Base-by-base conservation (phyloP, 257 asterid species). In the Penstemon eatonii region DNA sequence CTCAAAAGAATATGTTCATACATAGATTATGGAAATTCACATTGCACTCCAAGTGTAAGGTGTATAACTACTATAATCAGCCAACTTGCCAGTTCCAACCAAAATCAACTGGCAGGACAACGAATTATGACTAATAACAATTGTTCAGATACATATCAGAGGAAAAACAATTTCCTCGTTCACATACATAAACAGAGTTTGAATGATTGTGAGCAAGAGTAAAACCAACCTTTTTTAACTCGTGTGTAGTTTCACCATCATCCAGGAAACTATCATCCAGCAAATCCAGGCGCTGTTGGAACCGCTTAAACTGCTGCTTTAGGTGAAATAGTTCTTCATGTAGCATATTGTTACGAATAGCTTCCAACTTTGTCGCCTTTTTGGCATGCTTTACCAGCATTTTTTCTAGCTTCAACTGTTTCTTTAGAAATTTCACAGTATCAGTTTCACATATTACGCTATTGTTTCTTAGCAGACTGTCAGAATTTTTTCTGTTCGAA, bases 321-420 rank as follows among this genome's bases (percentile, higher is more conserved):
- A 90, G 61, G 71, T 58, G 73, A 71, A 71, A 41, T 39, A 90
- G 68, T 80, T 93, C 89, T 67, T 75, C 81, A 69, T 78, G 82
- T 45, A 83, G 87, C 69, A 89, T 52, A 76, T 60, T 71, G 73
- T 77, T 90, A 33, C 86, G 96, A 57, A 65, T 53, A 60, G 77
- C 82, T 84, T 88, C 96, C 70, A 83, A 65, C 69, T 81, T 79
- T 6, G 90, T 82, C 18, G 78, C 85, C 78, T 84, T 65, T 73
- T 85, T 80, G 66, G 96, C 94, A 77, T 87, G 92, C 84, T 85
- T 93, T 66, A 75, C 83, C 36, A 79, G 80, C 83, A 51, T 73
- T 80, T 83, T 88, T 81, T 88, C 96, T 66, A 90, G 82, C 80
- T 87, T 83, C 81, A 90, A 67, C 53, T 82, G 85, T 77, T 88